Evolutionary conservation across 2,329 filamentous ascomycete species (phyloP).

Genomic region (Exophiala xenobiotica): DNA sequence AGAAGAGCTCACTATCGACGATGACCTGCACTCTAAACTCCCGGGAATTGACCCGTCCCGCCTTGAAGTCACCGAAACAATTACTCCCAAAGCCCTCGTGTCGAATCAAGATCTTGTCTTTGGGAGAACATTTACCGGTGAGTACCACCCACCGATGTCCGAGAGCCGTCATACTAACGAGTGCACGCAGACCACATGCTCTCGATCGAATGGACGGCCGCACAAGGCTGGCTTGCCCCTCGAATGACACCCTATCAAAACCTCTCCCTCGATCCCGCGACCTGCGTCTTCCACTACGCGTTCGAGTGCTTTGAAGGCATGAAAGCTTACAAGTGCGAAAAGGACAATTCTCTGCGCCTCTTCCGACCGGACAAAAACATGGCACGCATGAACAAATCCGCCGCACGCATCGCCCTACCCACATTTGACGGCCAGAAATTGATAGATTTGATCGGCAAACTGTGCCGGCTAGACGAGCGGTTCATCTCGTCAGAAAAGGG

Average conservation of each 20-base stretch:
- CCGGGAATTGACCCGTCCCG: conserved; percentile 73
- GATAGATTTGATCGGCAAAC: conserved; percentile 76
- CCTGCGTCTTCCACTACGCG: conserved; percentile 97
- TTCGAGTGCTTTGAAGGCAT: conserved; percentile 99
- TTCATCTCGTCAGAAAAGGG: conserved; percentile 85
- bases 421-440: conserved; percentile 74
- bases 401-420: conserved; percentile 86
- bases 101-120: conserved; percentile 84
- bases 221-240: conserved; percentile 78
- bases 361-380: conserved; percentile 98
- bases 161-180: too few species aligned
- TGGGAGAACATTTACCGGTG: conserved; percentile 85
- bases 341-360: conserved; percentile 71
- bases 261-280: conserved; percentile 91
- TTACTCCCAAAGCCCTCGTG: conserved; percentile 69
- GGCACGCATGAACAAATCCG: conserved; percentile 87
- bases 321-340: conserved; percentile 92
- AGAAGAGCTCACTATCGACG: conserved; percentile 18
- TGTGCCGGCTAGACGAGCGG: conserved; percentile 76
- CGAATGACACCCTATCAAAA: conserved; percentile 93
- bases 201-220: conserved; percentile 85
- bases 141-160: neutral
- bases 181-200: conserved; percentile 99
- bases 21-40: conserved; percentile 37
- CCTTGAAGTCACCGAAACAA: conserved; percentile 72